A percentile compares a stretch with the other conserved stretches of the same genome.
Evolutionary conservation across 2,329 filamentous ascomycete species (phyloP).

Genomic region (Cordyceps farinosa): DNA sequence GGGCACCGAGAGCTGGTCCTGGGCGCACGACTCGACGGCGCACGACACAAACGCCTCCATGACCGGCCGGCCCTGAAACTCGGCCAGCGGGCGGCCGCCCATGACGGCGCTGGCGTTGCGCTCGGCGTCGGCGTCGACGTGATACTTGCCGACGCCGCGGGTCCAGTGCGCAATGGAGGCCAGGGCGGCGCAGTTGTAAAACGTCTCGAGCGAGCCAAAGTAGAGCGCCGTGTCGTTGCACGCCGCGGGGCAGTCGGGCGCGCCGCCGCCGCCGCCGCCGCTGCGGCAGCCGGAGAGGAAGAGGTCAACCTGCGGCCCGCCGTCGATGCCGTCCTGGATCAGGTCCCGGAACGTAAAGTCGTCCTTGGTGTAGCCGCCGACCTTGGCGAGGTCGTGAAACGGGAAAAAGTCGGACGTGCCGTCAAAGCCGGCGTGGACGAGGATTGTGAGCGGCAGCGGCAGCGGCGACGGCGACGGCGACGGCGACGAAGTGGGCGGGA

Average conservation of each 20-base stretch:
- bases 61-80: conserved; percentile 31
- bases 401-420: conserved; percentile 37
- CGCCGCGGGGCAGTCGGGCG: conserved; percentile 31
- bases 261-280: conserved; percentile 26
- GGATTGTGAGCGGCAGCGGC: conserved; percentile 26
- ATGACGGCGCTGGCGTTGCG: conserved; percentile 35
- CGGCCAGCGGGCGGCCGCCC: conserved; percentile 30
- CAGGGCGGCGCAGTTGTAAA: conserved; percentile 38
- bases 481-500: not conserved
- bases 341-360: conserved; percentile 33
- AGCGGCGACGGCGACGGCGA: conserved; percentile 18
- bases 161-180: conserved; percentile 35
- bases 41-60: conserved; percentile 33
- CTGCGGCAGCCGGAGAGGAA: conserved; percentile 32
- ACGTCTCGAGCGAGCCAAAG: conserved; percentile 36
- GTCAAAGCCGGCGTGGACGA: conserved; percentile 29
- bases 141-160: conserved; percentile 27
- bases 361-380: conserved; percentile 27
- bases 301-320: conserved; percentile 30
- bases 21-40: conserved; percentile 33
- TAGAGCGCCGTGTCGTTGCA: conserved; percentile 30
- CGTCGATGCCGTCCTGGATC: conserved; percentile 32
- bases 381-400: conserved; percentile 33
- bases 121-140: conserved; percentile 33
- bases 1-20: conserved; percentile 31